phyloP scores from a whole-genome alignment of 1,284 basidiomycete species.

The Pseudozyma sp. region DNA sequence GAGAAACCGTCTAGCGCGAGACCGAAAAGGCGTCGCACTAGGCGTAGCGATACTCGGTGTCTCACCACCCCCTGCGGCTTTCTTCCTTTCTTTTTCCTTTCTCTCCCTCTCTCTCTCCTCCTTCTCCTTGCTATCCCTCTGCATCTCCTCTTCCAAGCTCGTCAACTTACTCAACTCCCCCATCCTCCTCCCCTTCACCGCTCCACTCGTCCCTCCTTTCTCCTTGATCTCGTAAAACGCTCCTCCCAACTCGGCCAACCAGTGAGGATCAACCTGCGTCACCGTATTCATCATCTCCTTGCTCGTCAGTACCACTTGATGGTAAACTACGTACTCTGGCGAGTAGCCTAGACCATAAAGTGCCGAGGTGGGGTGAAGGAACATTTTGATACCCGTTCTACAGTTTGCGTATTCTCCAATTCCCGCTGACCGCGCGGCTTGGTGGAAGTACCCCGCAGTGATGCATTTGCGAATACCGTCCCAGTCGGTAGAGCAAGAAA shows the following conservation, averaged over 20 bases:
- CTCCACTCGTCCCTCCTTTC: constrained; percentile 75
- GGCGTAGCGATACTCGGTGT: constrained; percentile 40
- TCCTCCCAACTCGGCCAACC: constrained; percentile 73
- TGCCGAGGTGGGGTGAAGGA: constrained; percentile 95
- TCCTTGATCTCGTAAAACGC: constrained; percentile 95
- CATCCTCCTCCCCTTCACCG: constrained; percentile 75
- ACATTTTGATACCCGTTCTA: constrained; percentile 84
- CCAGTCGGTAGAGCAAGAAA: constrained; percentile 93
- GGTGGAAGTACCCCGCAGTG: constrained; percentile 98
- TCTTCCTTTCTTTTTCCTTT: constrained; percentile 12
- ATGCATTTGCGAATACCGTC: constrained; percentile 97
- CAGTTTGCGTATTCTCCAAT: constrained; percentile 99
- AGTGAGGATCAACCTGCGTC: constrained; percentile 68
- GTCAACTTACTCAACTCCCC: constrained; percentile 88
- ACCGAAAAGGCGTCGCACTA: constrained; percentile 36
- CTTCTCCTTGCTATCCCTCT: constrained; percentile 41
- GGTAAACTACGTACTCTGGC: constrained; percentile 95
- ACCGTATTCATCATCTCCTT: constrained; percentile 64
- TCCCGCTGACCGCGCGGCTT: constrained; percentile 96
- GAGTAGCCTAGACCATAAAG: constrained; percentile 96
- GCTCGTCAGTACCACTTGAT: constrained; percentile 74
- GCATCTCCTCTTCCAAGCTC: constrained; percentile 77
- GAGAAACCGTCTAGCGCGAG: constrained; percentile 11
- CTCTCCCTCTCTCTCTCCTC: constrained; percentile 21
- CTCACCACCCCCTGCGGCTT: constrained; percentile 15